Conservation (phyloP, 2,329 filamentous ascomycete species). For the Verticillium albo-atrum region DNA sequence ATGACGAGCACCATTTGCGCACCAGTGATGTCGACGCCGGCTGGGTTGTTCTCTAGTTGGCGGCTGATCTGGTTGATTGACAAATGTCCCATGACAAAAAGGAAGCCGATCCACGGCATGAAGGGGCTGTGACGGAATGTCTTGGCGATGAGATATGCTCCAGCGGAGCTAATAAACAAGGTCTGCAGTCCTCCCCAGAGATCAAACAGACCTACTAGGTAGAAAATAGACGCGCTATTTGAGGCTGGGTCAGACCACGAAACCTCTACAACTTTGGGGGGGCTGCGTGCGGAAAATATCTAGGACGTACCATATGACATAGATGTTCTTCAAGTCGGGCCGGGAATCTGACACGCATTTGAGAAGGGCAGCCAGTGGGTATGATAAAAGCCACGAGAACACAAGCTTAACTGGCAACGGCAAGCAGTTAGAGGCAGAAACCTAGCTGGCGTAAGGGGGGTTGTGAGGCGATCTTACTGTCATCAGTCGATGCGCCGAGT, state of each 20-base stretch:
- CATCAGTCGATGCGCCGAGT: constrained; percentile 40
- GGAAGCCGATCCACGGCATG: constrained; percentile 97
- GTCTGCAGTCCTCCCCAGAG: constrained; percentile 83
- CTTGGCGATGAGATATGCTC: constrained; percentile 77
- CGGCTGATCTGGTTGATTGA: constrained; percentile 83
- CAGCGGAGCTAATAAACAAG: constrained; percentile 72
- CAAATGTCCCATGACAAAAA: constrained; percentile 94
- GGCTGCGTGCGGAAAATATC: background rate
- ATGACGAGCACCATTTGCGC: constrained; percentile 98
- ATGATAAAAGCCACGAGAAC: constrained; percentile 84
- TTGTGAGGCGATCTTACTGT: constrained; percentile 29
- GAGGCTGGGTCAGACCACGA: constrained; percentile 1
- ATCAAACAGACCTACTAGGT: constrained; percentile 88
- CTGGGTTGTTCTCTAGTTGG: constrained; percentile 63
- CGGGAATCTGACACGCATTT: constrained; percentile 86
- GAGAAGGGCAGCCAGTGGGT: constrained; percentile 80
- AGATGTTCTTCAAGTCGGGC: constrained; percentile 81
- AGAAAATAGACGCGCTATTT: constrained; percentile 51
- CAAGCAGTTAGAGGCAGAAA: background rate
- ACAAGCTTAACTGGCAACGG: constrained; percentile 76
- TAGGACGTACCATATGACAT: constrained; percentile 60
- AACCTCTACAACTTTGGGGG: background rate
- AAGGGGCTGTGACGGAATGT: constrained; percentile 75
- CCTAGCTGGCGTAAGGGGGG: background rate
- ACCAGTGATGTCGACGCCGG: constrained; percentile 79